Percentiles rank a stretch among this genome's conserved stretches.
Evolutionary conservation across 169 alveolate species (phyloP).

Genomic region (Eimeria acervulina): DNA sequence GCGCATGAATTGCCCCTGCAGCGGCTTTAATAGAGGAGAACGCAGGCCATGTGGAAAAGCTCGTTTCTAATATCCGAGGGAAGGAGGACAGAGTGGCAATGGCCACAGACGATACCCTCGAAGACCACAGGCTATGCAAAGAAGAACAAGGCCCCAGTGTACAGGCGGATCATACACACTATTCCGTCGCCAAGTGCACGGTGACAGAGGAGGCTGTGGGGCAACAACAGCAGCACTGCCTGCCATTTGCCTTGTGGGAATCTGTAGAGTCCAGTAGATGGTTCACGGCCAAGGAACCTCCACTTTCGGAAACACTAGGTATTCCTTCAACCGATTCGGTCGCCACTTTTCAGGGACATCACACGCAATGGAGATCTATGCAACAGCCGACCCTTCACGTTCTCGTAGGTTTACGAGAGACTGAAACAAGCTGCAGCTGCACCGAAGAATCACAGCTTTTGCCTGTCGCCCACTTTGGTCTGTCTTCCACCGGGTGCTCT

Average conservation of each 20-base stretch:
- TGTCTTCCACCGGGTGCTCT: not conserved
- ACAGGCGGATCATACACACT: not conserved
- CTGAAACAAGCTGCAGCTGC: not conserved
- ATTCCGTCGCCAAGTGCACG: not conserved
- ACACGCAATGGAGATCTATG: not conserved
- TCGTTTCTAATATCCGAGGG: not conserved
- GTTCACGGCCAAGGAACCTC: not conserved
- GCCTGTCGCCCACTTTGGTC: conserved; percentile 13
- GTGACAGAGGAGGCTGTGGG: not conserved
- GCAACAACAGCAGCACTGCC: not conserved
- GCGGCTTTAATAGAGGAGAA: not conserved
- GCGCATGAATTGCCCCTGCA: not conserved
- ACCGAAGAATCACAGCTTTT: not conserved
- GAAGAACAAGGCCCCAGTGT: not conserved
- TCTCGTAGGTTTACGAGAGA: not conserved
- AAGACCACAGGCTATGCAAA: not conserved
- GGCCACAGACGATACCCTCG: not conserved
- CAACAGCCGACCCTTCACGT: conserved; percentile 12
- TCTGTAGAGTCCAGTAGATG: not conserved
- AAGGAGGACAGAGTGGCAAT: not conserved
- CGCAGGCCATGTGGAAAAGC: too few species aligned
- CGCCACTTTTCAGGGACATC: not conserved
- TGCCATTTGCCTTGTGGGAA: not conserved
- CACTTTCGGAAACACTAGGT: not conserved
- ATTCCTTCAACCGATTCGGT: not conserved